phyloP scores from a whole-genome alignment of 176 grass and related monocot species.

The Lolium multiflorum region DNA sequence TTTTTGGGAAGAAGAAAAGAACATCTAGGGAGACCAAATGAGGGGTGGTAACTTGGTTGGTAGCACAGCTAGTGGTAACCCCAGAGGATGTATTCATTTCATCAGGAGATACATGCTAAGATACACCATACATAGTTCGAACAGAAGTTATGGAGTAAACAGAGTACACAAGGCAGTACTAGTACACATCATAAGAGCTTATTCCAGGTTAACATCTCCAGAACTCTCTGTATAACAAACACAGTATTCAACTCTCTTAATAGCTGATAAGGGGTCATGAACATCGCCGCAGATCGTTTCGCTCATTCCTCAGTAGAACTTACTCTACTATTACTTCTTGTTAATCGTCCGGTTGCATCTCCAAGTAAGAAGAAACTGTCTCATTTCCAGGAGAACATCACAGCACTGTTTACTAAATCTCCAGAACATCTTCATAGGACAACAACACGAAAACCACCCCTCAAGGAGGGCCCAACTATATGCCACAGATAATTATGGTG shows the following conservation, averaged over 20 bases:
- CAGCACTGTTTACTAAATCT: not conserved
- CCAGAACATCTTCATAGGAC: not conserved
- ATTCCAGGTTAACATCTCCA: constrained; percentile 22
- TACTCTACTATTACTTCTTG: not conserved
- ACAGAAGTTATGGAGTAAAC: not conserved
- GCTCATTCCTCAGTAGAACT: constrained; percentile 19
- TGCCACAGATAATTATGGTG: not conserved
- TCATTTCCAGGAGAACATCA: constrained; percentile 25
- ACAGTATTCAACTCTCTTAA: constrained; percentile 8
- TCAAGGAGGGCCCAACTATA: constrained; percentile 25
- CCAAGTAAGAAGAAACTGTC: constrained; percentile 12
- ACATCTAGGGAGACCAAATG: too few relatives aligned
- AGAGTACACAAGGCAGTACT: not conserved
- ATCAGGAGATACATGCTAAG: not conserved
- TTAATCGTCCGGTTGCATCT: constrained; percentile 27
- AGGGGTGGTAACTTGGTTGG: not conserved
- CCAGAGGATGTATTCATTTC: not conserved
- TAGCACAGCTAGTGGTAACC: not conserved
- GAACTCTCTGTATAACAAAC: not conserved
- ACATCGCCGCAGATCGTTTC: constrained; percentile 31
- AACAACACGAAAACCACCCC: not conserved
- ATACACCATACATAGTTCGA: not conserved
- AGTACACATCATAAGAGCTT: constrained; percentile 1
- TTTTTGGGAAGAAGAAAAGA: too few relatives aligned
- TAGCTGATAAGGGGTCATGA: constrained; percentile 30